Base-by-base conservation (phyloP, 305 asterid genomes). In the Petunia hybrid region DNA sequence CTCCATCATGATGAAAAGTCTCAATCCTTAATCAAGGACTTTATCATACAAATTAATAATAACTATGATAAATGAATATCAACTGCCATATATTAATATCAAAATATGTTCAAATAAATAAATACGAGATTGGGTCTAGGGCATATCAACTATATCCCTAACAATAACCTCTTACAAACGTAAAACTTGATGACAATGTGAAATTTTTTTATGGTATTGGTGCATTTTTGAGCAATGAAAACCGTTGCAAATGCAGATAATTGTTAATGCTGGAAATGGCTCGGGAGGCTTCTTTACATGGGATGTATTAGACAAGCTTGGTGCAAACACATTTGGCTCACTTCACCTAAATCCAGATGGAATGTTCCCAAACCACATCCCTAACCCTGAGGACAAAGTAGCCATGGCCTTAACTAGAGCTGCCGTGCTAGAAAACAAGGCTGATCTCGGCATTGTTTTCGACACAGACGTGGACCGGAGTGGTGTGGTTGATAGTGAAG, bases 211-310 rank as follows among this genome's bases (percentile, higher is more conserved):
- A 22, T 22, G 31, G 31, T 22, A 22, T 22, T 22, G 31, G 31
- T 22, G 31, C 31, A 22, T 22, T 22, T 22, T 22, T 22, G 31
- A 22, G 31, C 31, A 22, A 22, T 22, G 31, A 22, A 22, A 22
- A 22, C 0, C 31, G 4, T 31, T 13, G 31, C 42, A 67, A 81
- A 57, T 83, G 87, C 94, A 95, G 97, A 93, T 95, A 86, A 90
- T 93, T 6, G 99, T 95, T 42, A 95, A 95, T 75, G 97, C 99
- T 60, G 99, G 99, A 61, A 95, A 95, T 64, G 99, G 99, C 59
- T 95, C 99, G 8, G 99, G 98, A 77, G 98, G 99, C 1, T 95
- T 95, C 91, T 95, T 93, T 90, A 95, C 99, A 1, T 95, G 91
- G 92, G 94, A 89, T 61, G 99, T 95, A 13, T 76, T 95, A 12